Evolutionary conservation across 2,329 filamentous ascomycete species (phyloP).

Genomic region (Fragosphaeria purpurea): DNA sequence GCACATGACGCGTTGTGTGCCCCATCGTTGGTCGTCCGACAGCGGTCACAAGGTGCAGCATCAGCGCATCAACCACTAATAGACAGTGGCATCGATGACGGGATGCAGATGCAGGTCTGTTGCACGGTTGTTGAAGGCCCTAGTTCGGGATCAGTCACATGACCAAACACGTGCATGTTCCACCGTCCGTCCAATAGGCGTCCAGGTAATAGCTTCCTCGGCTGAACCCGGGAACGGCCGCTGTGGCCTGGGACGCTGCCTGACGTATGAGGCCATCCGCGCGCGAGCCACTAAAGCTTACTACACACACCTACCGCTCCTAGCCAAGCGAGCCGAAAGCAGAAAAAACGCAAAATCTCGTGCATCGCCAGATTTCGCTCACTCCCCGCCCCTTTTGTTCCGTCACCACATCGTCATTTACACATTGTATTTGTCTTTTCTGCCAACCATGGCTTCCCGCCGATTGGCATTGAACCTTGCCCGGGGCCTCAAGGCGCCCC

Average conservation of each 20-base stretch:
- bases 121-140: too few relatives aligned
- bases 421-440: not conserved
- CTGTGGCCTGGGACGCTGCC: slow-evolving; percentile 10
- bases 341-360: slow-evolving; percentile 7
- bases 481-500: slow-evolving; percentile 72
- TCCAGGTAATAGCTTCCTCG: slow-evolving; percentile 13
- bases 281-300: not conserved
- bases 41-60: not conserved
- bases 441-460: slow-evolving; percentile 77
- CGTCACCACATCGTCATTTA: not conserved
- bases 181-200: slow-evolving; percentile 2
- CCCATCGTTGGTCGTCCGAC: slow-evolving; percentile 2
- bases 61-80: not conserved
- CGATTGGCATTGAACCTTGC: slow-evolving; percentile 92
- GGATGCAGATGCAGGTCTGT: too few relatives aligned
- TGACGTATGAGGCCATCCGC: slow-evolving; percentile 11
- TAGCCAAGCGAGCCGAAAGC: slow-evolving; percentile 7
- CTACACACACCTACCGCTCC: slow-evolving; percentile 6
- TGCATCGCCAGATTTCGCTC: slow-evolving; percentile 26
- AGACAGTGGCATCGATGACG: too few relatives aligned
- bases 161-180: not conserved
- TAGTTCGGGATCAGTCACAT: slow-evolving; percentile 1
- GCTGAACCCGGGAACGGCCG: not conserved
- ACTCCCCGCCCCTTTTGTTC: slow-evolving; percentile 22
- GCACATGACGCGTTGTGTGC: slow-evolving; percentile 3